Base-by-base conservation (phyloP, 345 rosid species). In the Hibiscus mutabilis region DNA sequence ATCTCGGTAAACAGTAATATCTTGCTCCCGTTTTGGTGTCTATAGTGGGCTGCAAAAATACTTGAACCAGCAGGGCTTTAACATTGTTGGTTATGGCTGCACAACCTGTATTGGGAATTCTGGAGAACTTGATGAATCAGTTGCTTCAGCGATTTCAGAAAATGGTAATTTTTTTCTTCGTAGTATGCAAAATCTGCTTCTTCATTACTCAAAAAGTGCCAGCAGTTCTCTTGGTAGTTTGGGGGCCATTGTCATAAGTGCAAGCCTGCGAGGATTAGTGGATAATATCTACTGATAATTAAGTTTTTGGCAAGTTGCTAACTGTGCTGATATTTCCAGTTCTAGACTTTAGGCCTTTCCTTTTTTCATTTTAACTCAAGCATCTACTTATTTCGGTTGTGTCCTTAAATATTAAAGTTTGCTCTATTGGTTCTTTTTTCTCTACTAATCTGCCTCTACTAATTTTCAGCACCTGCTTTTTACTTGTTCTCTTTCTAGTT, bases 81-180 rank as follows among this genome's bases (percentile, higher is more conserved):
- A 90, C 70, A 89, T 90, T 76, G 99, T 95, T 40, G 99, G 99
- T 37, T 95, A 95, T 69, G 99, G 98, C 68, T 95, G 99, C 82
- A 95, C 99, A 68, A 95, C 99, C 18, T 95, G 99, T 77, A 92
- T 95, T 65, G 98, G 99, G 7, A 95, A 95, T 77, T 95, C 99
- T 52, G 99, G 99, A 68, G 99, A 95, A 3, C 74, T 95, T 77
- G 85, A 95, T 81, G 97, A 90, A 79, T 82, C 97, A 47, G 97
- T 95, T 79, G 97, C 91, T 66, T 87, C 98, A 73, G 89, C 92
- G 53, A 92, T 95, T 80, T 76, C 98, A n/a, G 96, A 95, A 73
- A 92, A 92, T 76, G 99, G 99, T 90, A 86, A 2, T 18, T 18
- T 19, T 0, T 53, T 66, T 37, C 11, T 37, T 37, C 7, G 42